Conservation (phyloP, 1,284 basidiomycete species). For the Malassezia nana region DNA sequence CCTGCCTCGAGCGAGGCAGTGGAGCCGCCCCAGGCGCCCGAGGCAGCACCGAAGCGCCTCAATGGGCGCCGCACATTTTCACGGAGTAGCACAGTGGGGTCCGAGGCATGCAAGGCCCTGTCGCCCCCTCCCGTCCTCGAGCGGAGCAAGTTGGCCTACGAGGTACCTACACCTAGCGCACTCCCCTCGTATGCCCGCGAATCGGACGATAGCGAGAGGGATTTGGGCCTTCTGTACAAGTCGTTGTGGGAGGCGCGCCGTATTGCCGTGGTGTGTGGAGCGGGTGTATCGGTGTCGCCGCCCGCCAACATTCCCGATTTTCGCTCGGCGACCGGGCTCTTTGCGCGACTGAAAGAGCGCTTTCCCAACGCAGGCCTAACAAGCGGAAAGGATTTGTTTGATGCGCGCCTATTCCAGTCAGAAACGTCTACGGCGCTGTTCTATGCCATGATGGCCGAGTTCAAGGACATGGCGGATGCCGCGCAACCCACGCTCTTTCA, state of each 20-base stretch:
- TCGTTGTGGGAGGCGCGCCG: conserved; percentile 66
- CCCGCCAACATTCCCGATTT: conserved; percentile 87
- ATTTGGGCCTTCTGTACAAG: conserved; percentile 38
- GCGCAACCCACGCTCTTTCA: conserved; percentile 79
- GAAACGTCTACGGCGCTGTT: conserved; percentile 69
- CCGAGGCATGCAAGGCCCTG: not conserved
- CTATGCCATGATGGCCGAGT: conserved; percentile 83
- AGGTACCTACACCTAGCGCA: not conserved
- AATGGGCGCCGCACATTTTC: not conserved
- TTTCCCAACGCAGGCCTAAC: conserved; percentile 62
- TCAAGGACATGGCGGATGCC: conserved; percentile 68
- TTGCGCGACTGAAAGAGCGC: conserved; percentile 64
- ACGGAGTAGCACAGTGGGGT: conserved; percentile 4
- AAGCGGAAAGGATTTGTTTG: conserved; percentile 77
- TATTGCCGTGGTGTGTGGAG: conserved; percentile 76
- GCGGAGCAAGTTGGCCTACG: not conserved
- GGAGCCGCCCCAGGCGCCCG: not conserved
- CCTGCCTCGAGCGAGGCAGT: not conserved
- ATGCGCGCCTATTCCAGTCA: conserved; percentile 65
- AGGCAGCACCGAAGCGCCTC: not conserved
- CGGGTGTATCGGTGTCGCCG: conserved; percentile 69
- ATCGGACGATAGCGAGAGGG: conserved; percentile 25
- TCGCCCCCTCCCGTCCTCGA: not conserved
- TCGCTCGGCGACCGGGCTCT: conserved; percentile 70
- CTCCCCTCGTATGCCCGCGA: conserved; percentile 10